Evolutionary conservation across 1,284 basidiomycete species (phyloP).

Genomic region (Fomitopsis pinicola): DNA sequence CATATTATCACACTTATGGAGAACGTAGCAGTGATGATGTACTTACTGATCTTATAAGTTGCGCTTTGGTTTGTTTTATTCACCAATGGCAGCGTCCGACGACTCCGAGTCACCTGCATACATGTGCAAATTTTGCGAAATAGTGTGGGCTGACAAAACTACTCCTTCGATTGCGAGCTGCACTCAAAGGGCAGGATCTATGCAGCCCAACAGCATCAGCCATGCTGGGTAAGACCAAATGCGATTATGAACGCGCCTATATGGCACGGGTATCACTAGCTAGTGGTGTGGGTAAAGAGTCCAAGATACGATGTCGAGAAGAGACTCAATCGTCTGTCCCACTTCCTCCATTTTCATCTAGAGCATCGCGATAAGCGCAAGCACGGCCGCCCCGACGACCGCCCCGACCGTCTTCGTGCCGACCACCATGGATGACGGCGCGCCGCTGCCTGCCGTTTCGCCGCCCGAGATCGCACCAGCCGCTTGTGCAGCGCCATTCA

Average conservation of each 20-base stretch:
- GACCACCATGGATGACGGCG: slow-evolving; percentile 19
- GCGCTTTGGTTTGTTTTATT: no score
- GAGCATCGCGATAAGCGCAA: slow-evolving; percentile 4
- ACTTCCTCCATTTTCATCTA: not conserved
- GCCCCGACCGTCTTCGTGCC: slow-evolving; percentile 16
- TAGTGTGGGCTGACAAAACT: no score
- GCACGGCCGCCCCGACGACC: slow-evolving; percentile 18
- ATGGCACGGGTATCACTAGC: slow-evolving; percentile 1
- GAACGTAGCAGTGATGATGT: no score
- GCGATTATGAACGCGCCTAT: not conserved
- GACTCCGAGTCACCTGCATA: no score
- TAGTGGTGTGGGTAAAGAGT: not conserved
- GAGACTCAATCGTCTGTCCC: not conserved
- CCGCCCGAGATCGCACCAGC: slow-evolving; percentile 54
- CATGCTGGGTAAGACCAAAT: not conserved
- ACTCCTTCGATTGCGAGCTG: no score
- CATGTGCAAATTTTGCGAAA: no score
- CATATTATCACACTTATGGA: no score
- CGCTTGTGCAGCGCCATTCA: slow-evolving; percentile 59
- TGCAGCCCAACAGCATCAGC: not conserved
- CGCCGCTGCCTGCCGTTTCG: slow-evolving; percentile 23
- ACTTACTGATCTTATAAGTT: no score
- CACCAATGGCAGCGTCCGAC: no score
- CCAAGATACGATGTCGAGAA: not conserved
- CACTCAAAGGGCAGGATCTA: no score